Conservation (phyloP, 371 early-diverging fungal species). For the Mortierella sp. region DNA sequence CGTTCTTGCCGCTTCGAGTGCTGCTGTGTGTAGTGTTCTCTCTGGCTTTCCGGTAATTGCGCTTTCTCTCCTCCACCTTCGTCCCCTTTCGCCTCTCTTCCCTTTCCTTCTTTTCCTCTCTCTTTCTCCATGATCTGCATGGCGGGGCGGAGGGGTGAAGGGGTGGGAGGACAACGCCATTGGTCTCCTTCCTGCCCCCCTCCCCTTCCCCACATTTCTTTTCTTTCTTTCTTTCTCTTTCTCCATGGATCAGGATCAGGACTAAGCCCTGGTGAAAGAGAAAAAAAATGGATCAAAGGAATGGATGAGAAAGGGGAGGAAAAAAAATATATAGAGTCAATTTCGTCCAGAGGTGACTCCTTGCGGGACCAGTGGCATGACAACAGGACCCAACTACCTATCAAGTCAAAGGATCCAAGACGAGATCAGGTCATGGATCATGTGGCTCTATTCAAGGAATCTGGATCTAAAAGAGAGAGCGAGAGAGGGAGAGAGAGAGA, state of each 20-base stretch:
- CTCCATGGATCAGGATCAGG: not conserved
- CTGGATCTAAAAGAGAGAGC: no score
- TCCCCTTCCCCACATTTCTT: not conserved
- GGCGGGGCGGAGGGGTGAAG: no score
- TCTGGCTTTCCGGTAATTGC: constrained; percentile 70
- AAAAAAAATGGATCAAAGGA: not conserved
- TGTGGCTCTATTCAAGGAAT: no score
- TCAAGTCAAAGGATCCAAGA: not conserved
- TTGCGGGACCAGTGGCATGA: no score
- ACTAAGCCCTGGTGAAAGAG: not conserved
- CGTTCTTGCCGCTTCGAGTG: constrained; percentile 69
- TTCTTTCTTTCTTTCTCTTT: not conserved
- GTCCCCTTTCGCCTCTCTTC: not conserved
- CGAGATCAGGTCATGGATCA: not conserved
- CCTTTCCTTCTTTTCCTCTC: no score
- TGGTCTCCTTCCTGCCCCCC: no score
- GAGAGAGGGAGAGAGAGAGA: no score
- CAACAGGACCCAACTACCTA: not conserved
- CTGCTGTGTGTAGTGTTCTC: constrained; percentile 67
- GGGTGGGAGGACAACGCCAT: no score
- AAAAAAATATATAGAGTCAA: no score
- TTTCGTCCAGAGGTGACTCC: no score
- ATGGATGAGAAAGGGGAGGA: no score
- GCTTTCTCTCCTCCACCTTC: not conserved
- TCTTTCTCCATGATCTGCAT: no score